phyloP scores from a whole-genome alignment of 176 grass and related monocot species.

The Tillandsia leiboldiana region DNA sequence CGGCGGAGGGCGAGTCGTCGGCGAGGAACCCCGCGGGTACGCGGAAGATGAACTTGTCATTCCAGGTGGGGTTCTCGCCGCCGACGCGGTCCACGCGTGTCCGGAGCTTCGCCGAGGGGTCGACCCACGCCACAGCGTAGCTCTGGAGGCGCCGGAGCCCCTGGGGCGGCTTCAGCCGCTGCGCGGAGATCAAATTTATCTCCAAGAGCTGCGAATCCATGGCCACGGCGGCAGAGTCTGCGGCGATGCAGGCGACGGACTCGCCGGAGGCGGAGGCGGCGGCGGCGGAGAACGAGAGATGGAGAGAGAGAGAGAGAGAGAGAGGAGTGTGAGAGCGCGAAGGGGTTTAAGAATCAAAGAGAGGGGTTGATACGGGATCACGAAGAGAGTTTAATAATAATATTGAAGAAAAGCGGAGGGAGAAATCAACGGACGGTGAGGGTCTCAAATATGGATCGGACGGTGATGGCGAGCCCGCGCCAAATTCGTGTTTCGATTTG shows the following conservation, averaged over 20 bases:
- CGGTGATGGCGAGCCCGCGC: background rate
- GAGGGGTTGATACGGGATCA: background rate
- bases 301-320: background rate
- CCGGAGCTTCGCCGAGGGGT: slow-evolving; percentile 54
- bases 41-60: slow-evolving; percentile 77
- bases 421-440: background rate
- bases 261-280: too few relatives aligned
- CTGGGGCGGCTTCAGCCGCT: slow-evolving; percentile 54
- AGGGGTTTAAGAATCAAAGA: background rate
- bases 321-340: background rate
- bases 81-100: slow-evolving; percentile 47
- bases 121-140: slow-evolving; percentile 80
- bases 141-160: slow-evolving; percentile 48
- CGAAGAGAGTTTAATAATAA: background rate
- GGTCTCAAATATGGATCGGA: background rate
- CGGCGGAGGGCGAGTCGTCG: slow-evolving; percentile 48
- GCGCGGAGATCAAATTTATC: slow-evolving; percentile 58
- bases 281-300: background rate
- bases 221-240: background rate
- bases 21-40: slow-evolving; percentile 47
- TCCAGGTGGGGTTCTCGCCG: slow-evolving; percentile 71
- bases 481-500: too few relatives aligned
- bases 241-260: too few relatives aligned
- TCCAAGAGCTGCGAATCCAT: slow-evolving; percentile 4
- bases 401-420: background rate